Percentiles rank a stretch among this genome's conserved stretches.
These are phyloP conservation scores for Chiua virens DNA, from an alignment of 768 basidiomycete species.

Conservation along the genomic window DNA sequence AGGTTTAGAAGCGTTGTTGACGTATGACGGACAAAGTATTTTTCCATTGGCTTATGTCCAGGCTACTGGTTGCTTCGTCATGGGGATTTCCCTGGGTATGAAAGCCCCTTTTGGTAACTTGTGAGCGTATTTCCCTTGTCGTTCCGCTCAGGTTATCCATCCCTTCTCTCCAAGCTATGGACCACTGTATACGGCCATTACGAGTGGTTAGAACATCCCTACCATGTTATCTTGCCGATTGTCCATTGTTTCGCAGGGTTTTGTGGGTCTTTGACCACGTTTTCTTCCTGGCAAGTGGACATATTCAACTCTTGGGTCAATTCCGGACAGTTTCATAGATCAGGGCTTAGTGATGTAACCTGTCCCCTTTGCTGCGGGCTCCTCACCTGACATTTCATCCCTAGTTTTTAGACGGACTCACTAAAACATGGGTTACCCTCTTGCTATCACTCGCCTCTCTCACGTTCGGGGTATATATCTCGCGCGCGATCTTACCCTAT, in stretches of 20 bases:
- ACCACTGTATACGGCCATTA: conserved; percentile 83
- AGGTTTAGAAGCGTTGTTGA: conserved; percentile 71
- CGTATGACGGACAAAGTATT: conserved; percentile 72
- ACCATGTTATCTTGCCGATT: background rate
- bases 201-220: conserved; percentile 60
- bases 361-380: conserved; percentile 1
- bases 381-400: conserved; percentile 6
- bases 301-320: conserved; percentile 87
- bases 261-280: conserved; percentile 95
- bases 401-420: conserved; percentile 86
- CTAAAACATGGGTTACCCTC: conserved; percentile 77
- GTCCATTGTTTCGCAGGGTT: conserved; percentile 53
- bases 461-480: conserved; percentile 68
- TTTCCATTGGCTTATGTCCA: conserved; percentile 87
- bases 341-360: conserved; percentile 72
- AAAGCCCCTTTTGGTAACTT: conserved; percentile 73
- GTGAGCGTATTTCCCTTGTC: conserved; percentile 46
- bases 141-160: conserved; percentile 5
- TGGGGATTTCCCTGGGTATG: conserved; percentile 76
- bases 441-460: conserved; percentile 76
- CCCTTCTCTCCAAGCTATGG: conserved; percentile 58
- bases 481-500: conserved; percentile 40
- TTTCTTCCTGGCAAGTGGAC: conserved; percentile 93
- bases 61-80: conserved; percentile 84
- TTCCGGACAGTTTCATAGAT: conserved; percentile 48